Conservation (phyloP, 805 yeast genomes). For the Candida bentonensis region DNA sequence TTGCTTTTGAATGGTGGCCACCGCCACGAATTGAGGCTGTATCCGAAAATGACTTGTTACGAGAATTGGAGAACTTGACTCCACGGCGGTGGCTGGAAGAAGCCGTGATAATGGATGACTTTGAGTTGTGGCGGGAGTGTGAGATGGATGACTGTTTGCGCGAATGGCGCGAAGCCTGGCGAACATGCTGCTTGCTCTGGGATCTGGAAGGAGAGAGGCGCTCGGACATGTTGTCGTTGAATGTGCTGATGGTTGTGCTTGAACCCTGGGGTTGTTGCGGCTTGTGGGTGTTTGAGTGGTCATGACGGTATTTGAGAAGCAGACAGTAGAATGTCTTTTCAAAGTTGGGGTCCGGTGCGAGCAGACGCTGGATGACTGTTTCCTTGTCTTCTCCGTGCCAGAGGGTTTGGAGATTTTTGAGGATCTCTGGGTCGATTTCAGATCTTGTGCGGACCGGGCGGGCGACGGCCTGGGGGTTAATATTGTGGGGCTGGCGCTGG, state of each 20-base stretch:
- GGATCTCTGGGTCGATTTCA: slow-evolving; percentile 60
- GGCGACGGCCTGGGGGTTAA: slow-evolving; percentile 13
- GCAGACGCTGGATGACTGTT: slow-evolving; percentile 37
- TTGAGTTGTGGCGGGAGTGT: slow-evolving; percentile 11
- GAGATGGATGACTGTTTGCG: neutral
- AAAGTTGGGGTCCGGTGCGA: slow-evolving; percentile 44
- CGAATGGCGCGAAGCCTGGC: neutral
- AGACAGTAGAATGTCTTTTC: slow-evolving; percentile 75
- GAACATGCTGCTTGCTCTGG: neutral
- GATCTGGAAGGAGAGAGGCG: neutral
- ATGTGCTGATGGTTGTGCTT: neutral
- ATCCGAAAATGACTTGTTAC: slow-evolving; percentile 1
- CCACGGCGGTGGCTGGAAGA: slow-evolving; percentile 16
- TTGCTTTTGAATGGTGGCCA: neutral
- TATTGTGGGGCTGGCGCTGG: slow-evolving; percentile 11
- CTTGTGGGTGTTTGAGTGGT: slow-evolving; percentile 29
- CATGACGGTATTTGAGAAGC: slow-evolving; percentile 57
- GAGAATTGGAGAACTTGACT: slow-evolving; percentile 5
- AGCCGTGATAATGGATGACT: slow-evolving; percentile 12
- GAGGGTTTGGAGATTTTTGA: slow-evolving; percentile 60
- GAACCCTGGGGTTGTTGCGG: neutral
- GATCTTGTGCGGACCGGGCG: slow-evolving; percentile 23
- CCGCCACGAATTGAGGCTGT: neutral
- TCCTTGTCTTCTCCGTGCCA: slow-evolving; percentile 65
- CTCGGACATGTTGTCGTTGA: neutral